These are phyloP conservation scores for Coprinopsis cinerea DNA, from an alignment of 768 basidiomycete species.

Conservation along the genomic window DNA sequence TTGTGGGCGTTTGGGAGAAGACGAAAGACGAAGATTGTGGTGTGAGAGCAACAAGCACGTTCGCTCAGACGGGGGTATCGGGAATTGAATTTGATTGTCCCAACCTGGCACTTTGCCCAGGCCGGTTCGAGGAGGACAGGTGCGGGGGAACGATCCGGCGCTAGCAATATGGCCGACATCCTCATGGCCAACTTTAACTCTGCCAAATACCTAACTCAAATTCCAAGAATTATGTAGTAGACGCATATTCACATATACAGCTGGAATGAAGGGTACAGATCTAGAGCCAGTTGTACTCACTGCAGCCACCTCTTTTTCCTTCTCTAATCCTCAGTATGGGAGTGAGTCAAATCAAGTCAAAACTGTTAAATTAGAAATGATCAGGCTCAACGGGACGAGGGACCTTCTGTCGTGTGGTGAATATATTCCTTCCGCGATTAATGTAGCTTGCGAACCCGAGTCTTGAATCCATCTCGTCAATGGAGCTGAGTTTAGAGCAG, in stretches of 20 bases:
- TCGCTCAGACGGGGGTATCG: neutral
- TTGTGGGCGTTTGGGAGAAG: too few species aligned
- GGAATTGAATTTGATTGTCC: neutral
- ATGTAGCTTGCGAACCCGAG: conserved; percentile 57
- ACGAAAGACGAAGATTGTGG: too few species aligned
- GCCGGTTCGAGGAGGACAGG: neutral
- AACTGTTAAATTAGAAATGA: neutral
- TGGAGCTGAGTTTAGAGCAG: conserved; percentile 39
- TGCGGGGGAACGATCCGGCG: too few species aligned
- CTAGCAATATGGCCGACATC: neutral
- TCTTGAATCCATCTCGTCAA: conserved; percentile 73
- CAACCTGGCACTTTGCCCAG: neutral
- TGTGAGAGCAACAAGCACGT: too few species aligned
- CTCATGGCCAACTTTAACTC: neutral
- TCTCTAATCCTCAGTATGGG: too few species aligned
- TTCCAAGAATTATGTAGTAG: too few species aligned
- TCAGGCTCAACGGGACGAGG: neutral
- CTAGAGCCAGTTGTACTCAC: too few species aligned
- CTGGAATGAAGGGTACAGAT: too few species aligned
- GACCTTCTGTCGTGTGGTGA: conserved; percentile 18
- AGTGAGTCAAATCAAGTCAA: neutral
- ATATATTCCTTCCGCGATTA: conserved; percentile 49
- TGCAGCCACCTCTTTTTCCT: neutral
- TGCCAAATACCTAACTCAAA: too few species aligned
- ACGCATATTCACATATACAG: too few species aligned